phyloP scores from a whole-genome alignment of 805 yeast genomes.

The Saturnispora serradocipensis region DNA sequence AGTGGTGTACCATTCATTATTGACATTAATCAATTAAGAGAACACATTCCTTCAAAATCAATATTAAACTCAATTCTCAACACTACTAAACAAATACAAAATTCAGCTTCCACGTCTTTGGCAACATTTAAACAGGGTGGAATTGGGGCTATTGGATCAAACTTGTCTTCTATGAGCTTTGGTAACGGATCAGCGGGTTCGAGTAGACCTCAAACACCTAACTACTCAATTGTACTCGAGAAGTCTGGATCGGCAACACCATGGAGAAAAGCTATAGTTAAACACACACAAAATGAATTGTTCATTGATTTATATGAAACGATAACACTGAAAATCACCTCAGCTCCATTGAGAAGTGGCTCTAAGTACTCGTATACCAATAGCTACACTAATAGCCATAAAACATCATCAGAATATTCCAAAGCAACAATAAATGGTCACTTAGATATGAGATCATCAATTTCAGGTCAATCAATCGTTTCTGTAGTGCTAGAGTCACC shows the following conservation, averaged over 20 bases:
- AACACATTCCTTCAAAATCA: conserved; percentile 57
- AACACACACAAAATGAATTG: conserved; percentile 72
- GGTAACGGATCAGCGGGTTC: conserved; percentile 1
- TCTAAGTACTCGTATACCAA: neutral
- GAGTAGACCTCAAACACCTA: neutral
- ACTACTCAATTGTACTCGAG: conserved; percentile 21
- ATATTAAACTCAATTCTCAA: conserved; percentile 44
- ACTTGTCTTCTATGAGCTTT: conserved; percentile 3
- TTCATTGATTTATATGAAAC: conserved; percentile 74
- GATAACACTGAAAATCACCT: conserved; percentile 43
- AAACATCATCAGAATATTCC: conserved; percentile 26
- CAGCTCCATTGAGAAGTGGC: conserved; percentile 17
- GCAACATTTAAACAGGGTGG: conserved; percentile 22
- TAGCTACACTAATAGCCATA: neutral
- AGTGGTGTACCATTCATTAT: conserved; percentile 65
- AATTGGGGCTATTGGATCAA: conserved; percentile 7
- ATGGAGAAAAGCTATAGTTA: conserved; percentile 72
- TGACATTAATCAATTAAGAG: conserved; percentile 62
- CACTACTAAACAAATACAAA: conserved; percentile 28
- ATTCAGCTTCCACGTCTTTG: conserved; percentile 25
- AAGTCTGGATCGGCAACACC: conserved; percentile 40
- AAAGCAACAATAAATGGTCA: conserved; percentile 54
- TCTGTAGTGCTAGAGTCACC: conserved; percentile 43
- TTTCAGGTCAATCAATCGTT: conserved; percentile 74
- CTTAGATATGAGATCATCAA: conserved; percentile 51